Evolutionary conservation across 2,329 filamentous ascomycete genomes (phyloP), one percentile per base, ranked within the genome.

Genomic region (Verticillium nubilum): DNA sequence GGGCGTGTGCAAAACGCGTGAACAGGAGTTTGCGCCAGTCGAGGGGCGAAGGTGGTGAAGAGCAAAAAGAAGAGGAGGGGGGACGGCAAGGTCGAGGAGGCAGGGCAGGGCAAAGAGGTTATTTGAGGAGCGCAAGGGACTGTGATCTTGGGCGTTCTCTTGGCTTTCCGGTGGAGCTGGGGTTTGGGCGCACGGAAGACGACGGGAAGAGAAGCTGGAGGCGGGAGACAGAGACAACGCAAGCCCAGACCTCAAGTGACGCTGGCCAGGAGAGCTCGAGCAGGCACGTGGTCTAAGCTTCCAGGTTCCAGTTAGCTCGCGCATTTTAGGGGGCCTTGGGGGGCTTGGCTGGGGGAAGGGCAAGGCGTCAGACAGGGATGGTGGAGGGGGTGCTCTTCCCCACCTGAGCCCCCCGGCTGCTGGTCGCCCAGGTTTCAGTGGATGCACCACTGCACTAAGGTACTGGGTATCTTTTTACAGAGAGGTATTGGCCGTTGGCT

Each of bases 151-250:
- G 54, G 54, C 33, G 37, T 47, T 13, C 42, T 56, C 54, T 56
- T 56, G 54, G 54, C 54, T 37, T 37, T 56, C 54, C 54, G 54
- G 54, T 56, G 54, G 54, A 56, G 33, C 54, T 56, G 26, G 33
- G 42, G 42, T 47, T 47, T 23, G 42, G 42, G 42, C 42, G 42
- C 42, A 47, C 42, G 42, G 42, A 47, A 47, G 42, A 47, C n/a
- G 42, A 19, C 42, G 42, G 42, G n/a, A 47, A 23, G 19, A 19
- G 42, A 47, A 47, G 42, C 42, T 47, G 42, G 42, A 47, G 42
- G 42, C 42, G 42, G 42, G 42, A 23, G 42, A 23, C n/a, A 47
- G 19, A 23, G n/a, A 37, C 35, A 37, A 37, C 13, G 35, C 17
- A 7, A 47, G 42, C 19, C 42, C 42, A 47, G 42, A 47, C 42